Conservation (phyloP, 2,329 filamentous ascomycete genomes). For the Dactylellina cionopaga region DNA sequence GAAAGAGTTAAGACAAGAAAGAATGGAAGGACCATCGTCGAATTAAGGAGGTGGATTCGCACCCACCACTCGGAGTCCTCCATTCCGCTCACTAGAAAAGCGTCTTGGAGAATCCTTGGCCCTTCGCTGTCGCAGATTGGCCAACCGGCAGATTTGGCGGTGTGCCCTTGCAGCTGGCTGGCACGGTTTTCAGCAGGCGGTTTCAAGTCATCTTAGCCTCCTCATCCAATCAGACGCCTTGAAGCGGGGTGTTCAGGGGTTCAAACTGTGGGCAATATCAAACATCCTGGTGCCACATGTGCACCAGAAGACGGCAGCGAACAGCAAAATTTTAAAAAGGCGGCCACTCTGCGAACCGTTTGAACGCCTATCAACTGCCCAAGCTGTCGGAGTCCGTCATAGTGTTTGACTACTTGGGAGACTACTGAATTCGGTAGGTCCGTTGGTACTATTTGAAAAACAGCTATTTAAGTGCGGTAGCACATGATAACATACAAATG, state of each 20-base stretch:
- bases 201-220: constrained; percentile 20
- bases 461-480: too few species aligned
- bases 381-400: too few species aligned
- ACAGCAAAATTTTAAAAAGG: too few species aligned
- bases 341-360: too few species aligned
- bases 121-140: constrained; percentile 16
- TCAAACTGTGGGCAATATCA: too few species aligned
- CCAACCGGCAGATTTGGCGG: constrained; percentile 17
- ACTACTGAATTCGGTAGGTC: not conserved
- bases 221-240: constrained; percentile 24
- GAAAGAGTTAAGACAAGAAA: constrained; percentile 14
- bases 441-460: not conserved
- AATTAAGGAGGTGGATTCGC: constrained; percentile 38
- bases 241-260: constrained; percentile 7
- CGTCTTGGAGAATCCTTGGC: not conserved
- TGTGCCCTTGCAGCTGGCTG: constrained; percentile 43
- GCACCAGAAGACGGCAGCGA: too few species aligned
- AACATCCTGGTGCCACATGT: constrained; percentile 43
- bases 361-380: too few species aligned
- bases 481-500: too few species aligned
- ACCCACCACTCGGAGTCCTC: constrained; percentile 26
- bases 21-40: constrained; percentile 10
- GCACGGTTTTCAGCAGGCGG: constrained; percentile 6
- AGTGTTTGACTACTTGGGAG: constrained; percentile 25
- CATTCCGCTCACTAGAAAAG: constrained; percentile 7